phyloP scores from a whole-genome alignment of 2,329 filamentous ascomycete genomes.

The Ceratocystis variospora region DNA sequence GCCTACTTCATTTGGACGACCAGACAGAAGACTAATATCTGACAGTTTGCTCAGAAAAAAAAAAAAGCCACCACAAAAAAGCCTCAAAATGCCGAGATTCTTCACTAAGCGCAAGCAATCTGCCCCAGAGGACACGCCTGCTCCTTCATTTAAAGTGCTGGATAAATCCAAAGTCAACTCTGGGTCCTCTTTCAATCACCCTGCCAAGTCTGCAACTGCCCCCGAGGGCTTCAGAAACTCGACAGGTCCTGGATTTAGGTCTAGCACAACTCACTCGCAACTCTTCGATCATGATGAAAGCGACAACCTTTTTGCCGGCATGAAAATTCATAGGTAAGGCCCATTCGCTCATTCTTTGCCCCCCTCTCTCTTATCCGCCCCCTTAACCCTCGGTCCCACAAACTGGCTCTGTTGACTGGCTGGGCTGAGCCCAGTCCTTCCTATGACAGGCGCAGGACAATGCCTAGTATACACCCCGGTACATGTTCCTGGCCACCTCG shows the following conservation, averaged over 20 bases:
- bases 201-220: conserved; percentile 21
- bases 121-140: conserved; percentile 38
- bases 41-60: background rate
- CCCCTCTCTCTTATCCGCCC: background rate
- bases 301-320: conserved; percentile 45
- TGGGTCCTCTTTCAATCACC: conserved; percentile 1
- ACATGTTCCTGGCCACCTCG: conserved; percentile 13
- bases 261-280: conserved; percentile 27
- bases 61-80: conserved; percentile 3
- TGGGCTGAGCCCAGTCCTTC: background rate
- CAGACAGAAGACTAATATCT: background rate
- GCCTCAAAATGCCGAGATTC: conserved; percentile 47
- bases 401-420: background rate
- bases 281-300: conserved; percentile 32
- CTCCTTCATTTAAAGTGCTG: conserved; percentile 45
- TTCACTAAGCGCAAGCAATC: conserved; percentile 48
- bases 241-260: conserved; percentile 30
- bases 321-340: conserved; percentile 43
- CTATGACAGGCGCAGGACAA: conserved; percentile 5
- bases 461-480: conserved; percentile 4
- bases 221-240: conserved; percentile 38
- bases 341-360: conserved; percentile 21
- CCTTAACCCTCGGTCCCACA: conserved; percentile 4
- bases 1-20: background rate
- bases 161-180: conserved; percentile 33